Evolutionary conservation across 176 grass and related monocot species (phyloP), one percentile per base, ranked within the genome.

Genomic region (Ensete ventricosum): DNA sequence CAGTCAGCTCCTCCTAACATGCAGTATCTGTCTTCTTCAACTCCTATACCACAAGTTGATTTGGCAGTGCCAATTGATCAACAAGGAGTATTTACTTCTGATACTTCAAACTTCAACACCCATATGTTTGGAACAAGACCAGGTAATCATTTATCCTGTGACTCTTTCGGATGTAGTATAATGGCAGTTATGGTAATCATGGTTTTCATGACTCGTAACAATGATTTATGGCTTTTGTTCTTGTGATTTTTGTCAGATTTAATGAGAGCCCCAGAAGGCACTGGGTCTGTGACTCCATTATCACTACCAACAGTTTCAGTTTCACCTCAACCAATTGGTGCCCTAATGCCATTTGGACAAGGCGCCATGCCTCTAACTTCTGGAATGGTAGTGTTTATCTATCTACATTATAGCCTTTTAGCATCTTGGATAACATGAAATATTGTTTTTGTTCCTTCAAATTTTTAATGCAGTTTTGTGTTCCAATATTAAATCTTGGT

Each of bases 121-220:
- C 85, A 88, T 72, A 81, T 88, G 52, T 92, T 92, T 73, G 83
- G 83, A n/a, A 86, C 86, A 77, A 88, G 81, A 77, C 86, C 89
- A 21, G 83, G 86, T 83, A 88, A 86, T 84, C 81, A 79, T 79
- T 50, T 86, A 82, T 86, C 81, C 66, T 79, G 72, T 88, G 72
- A 53, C 63, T 84, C 80, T 17, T 81, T 76, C 13, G 75, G 86
- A 63, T 85, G 82, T 81, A 84, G 90, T 92, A 79, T 53, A 7
- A 16, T 78, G 64, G 67, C 78, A 19, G 50, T 16, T 13, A 50
- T 88, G 67, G 79, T 73, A 75, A 68, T 71, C 52, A 69, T 74
- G 59, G 58, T 62, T 49, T 55, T 76, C 34, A 6, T 43, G 43
- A 58, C 29, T 69, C 64, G 43, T 16, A 8, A 51, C 20, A 55